Percentiles rank a stretch among this genome's conserved stretches.
phyloP scores from a whole-genome alignment of 768 basidiomycete genomes.

The Galerina sulciceps region DNA sequence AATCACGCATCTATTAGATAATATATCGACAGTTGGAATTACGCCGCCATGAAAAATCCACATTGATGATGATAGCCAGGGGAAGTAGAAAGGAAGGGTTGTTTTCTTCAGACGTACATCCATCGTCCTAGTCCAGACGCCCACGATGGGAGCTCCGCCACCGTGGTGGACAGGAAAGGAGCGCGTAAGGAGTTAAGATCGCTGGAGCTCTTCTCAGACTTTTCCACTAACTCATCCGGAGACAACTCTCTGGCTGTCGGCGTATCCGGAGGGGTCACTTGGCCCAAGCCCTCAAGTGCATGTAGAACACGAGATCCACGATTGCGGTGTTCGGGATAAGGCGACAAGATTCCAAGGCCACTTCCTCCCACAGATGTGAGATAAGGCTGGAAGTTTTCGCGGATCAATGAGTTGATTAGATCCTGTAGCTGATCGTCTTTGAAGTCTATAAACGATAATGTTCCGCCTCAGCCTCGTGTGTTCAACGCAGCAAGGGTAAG shows the following conservation, averaged over 20 bases:
- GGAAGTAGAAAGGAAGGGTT: conserved; percentile 17
- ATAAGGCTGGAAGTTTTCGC: conserved; percentile 79
- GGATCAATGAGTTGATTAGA: conserved; percentile 63
- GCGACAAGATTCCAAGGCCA: conserved; percentile 86
- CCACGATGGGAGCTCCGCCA: conserved; percentile 55
- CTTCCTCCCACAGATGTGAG: conserved; percentile 92
- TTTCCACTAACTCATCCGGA: conserved; percentile 22
- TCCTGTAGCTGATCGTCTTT: conserved; percentile 56
- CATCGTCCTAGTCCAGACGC: conserved; percentile 57
- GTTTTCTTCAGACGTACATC: conserved; percentile 56
- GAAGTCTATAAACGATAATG: conserved; percentile 62
- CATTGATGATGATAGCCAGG: neutral
- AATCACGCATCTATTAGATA: conserved; percentile 10
- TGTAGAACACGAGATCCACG: conserved; percentile 29
- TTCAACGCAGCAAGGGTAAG: conserved; percentile 1
- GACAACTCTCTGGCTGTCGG: conserved; percentile 36
- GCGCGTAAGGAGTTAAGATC: conserved; percentile 38
- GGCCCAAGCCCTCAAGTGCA: conserved; percentile 31
- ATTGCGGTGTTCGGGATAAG: conserved; percentile 49
- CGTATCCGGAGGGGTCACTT: conserved; percentile 56
- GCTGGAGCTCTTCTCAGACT: conserved; percentile 21
- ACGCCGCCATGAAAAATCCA: conserved; percentile 13
- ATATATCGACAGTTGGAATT: conserved; percentile 14
- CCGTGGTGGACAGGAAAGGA: conserved; percentile 46
- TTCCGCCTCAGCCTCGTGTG: conserved; percentile 27